Conservation (phyloP, 2,329 filamentous ascomycete genomes). For the Penicillium sclerotiorum region DNA sequence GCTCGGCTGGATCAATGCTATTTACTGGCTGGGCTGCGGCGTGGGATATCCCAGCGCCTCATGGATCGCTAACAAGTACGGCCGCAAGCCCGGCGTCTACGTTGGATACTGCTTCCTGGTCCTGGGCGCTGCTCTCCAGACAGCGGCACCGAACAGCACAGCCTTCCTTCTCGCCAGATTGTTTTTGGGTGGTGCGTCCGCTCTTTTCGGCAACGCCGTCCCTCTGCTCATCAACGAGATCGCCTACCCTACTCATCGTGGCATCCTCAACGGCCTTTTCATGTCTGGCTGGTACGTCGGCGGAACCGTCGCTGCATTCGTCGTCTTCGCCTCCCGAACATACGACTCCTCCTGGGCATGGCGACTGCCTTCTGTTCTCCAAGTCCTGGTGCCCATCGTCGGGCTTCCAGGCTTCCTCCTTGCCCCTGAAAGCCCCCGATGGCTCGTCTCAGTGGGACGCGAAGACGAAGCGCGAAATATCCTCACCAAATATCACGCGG, state of each 20-base stretch:
- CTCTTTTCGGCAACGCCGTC: slow-evolving; percentile 34
- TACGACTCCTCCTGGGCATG: slow-evolving; percentile 25
- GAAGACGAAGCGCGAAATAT: slow-evolving; percentile 19
- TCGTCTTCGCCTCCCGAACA: slow-evolving; percentile 26
- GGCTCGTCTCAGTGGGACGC: slow-evolving; percentile 21
- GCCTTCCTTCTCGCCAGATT: slow-evolving; percentile 41
- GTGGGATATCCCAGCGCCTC: slow-evolving; percentile 32
- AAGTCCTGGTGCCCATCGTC: slow-evolving; percentile 18
- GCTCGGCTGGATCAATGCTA: slow-evolving; percentile 24
- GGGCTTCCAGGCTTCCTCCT: slow-evolving; percentile 21
- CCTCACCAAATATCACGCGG: slow-evolving; percentile 23
- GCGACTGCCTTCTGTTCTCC: slow-evolving; percentile 27
- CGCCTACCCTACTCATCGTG: slow-evolving; percentile 46
- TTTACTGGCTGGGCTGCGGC: slow-evolving; percentile 33
- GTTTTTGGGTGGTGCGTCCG: slow-evolving; percentile 40
- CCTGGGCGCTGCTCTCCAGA: slow-evolving; percentile 33
- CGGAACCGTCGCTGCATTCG: slow-evolving; percentile 29
- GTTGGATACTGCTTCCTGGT: slow-evolving; percentile 37
- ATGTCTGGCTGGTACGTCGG: slow-evolving; percentile 41
- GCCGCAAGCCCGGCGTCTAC: slow-evolving; percentile 36
- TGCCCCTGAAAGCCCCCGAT: slow-evolving; percentile 26
- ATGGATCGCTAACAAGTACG: slow-evolving; percentile 38
- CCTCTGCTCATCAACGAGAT: slow-evolving; percentile 51
- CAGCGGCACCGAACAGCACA: slow-evolving; percentile 25
- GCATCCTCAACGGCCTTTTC: slow-evolving; percentile 37